phyloP scores from a whole-genome alignment of 352 stramenopile genomes.

The Pythium sukuiense region DNA sequence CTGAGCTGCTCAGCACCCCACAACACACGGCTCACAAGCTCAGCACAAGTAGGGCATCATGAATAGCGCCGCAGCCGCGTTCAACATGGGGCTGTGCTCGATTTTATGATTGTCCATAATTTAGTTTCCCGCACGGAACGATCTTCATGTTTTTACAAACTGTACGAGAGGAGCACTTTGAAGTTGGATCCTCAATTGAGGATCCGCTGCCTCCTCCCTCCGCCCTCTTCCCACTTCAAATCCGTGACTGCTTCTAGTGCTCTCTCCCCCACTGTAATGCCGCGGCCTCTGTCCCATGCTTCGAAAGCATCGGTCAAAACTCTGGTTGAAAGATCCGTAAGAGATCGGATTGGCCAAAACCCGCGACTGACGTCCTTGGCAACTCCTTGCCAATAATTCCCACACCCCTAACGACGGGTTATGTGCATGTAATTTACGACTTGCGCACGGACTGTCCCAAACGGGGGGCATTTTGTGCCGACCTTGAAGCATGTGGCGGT shows the following conservation, averaged over 20 bases:
- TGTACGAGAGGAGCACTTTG: neutral
- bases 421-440: conserved; percentile 22
- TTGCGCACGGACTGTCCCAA: neutral
- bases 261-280: neutral
- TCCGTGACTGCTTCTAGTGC: conserved; percentile 1
- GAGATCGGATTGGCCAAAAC: conserved; percentile 12
- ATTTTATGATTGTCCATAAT: neutral
- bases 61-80: too few relatives aligned
- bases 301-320: neutral
- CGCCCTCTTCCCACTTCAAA: conserved; percentile 16
- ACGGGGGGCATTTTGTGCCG: neutral
- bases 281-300: conserved; percentile 9
- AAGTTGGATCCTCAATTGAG: conserved; percentile 18
- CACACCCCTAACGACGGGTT: conserved; percentile 25
- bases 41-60: neutral
- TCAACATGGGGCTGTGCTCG: too few relatives aligned
- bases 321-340: conserved; percentile 5
- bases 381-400: conserved; percentile 23
- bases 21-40: neutral
- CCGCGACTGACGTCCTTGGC: neutral
- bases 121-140: neutral
- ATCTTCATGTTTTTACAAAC: neutral
- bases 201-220: conserved; percentile 8
- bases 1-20: too few relatives aligned
- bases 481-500: conserved; percentile 27